Base-by-base conservation (phyloP, 2,329 filamentous ascomycete species). In the Colletotrichum sp. region DNA sequence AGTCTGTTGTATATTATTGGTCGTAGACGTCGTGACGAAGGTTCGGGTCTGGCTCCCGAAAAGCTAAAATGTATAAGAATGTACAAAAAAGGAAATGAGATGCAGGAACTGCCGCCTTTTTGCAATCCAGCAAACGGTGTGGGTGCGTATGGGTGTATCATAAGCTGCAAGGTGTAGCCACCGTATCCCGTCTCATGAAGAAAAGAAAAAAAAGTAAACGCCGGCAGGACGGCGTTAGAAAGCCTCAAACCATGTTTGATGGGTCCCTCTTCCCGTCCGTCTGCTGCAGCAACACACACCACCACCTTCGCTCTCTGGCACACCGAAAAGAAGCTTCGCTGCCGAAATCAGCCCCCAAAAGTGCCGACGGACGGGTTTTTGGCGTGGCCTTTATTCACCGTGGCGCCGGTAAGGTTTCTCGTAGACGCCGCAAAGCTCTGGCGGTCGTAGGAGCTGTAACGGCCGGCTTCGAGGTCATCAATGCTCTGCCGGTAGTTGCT, bases 21-120 rank as follows among this genome's bases (percentile, higher is more conserved):
- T 64, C 63, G 32, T 64, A n/a, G 24, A 57, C 30, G 39, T 69
- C 69, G 32, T 68, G 32, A 59, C 62, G 28, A 59, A 32, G 68
- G 32, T 34, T 69, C 64, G 69, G 69, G 73, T 59, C 63, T 62
- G 69, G 69, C 63, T 65, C 70, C 73, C 64, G 63, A 69, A 52
- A 63, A 74, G 30, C 39, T 67, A 49, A 68, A 21, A 60, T 49
- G 16, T 55, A 59, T 62, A 69, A 34, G 66, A 30, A 75, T 68
- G 64, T 72, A 34, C 64, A n/a, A 49, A 73, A 74, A 24, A 52
- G 34, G 32, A 65, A 52, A 55, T 59, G 18, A 68, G 21, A 57
- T 63, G 63, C 72, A 73, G 74, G 59, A 68, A 69, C 70, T 57
- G 44, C 26, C 39, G 63, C 44, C 39, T 57, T 72, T 12, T 68